These are phyloP conservation scores for Neoconidiobolus thromboides DNA, from an alignment of 371 early-diverging fungal species.

Conservation along the genomic window DNA sequence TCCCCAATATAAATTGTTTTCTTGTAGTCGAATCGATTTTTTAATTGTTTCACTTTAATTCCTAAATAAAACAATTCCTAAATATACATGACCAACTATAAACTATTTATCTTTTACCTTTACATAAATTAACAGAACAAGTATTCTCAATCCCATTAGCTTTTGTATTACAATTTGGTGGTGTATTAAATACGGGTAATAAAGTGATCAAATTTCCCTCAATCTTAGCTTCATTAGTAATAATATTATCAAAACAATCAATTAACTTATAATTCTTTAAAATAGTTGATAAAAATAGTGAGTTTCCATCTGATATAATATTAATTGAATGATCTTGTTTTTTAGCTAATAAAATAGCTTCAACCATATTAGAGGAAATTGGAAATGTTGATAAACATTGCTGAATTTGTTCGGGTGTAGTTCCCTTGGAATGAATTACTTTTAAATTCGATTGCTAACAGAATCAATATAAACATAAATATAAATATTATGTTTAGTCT, in stretches of 20 bases:
- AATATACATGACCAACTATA: background rate
- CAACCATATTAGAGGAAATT: background rate
- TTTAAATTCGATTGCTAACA: background rate
- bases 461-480: background rate
- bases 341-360: background rate
- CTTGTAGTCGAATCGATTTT: background rate
- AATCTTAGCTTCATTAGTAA: background rate
- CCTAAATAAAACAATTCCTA: background rate
- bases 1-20: slow-evolving; percentile 3
- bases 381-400: background rate
- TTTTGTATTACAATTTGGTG: background rate
- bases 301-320: background rate
- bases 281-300: background rate
- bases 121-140: background rate
- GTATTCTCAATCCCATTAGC: background rate
- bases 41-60: background rate
- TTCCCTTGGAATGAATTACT: background rate
- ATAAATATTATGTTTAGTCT: background rate
- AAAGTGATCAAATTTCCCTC: background rate
- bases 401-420: background rate
- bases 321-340: background rate
- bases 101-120: background rate
- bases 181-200: background rate
- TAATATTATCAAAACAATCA: background rate
- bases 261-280: background rate